phyloP scores from a whole-genome alignment of 331 rosid genomes.

The Spiraea crenata region DNA sequence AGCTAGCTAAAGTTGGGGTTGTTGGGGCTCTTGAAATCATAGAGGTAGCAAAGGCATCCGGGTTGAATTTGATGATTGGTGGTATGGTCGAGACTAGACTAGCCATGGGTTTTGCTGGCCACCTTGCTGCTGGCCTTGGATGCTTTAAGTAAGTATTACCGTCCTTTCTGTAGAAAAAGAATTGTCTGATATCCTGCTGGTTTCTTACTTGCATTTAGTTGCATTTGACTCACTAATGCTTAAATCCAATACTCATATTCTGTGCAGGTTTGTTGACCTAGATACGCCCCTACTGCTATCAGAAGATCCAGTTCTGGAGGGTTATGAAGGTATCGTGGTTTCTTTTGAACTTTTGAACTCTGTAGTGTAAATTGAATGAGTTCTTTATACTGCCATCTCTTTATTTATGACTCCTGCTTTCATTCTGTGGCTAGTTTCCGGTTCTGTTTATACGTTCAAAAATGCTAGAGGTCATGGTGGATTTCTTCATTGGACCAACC shows the following conservation, averaged over 20 bases:
- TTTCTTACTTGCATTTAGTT: background rate
- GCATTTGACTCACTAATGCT: background rate
- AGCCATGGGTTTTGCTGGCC: conserved; percentile 97
- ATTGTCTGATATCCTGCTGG: background rate
- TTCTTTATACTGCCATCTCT: background rate
- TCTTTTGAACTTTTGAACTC: background rate
- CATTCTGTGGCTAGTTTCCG: conserved; percentile 49
- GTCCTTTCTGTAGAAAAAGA: background rate
- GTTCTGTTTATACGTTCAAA: conserved; percentile 69
- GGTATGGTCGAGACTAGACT: conserved; percentile 98
- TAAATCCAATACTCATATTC: background rate
- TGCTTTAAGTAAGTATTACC: conserved; percentile 55
- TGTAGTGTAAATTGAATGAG: background rate
- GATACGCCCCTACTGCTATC: conserved; percentile 81
- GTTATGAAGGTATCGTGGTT: conserved; percentile 70
- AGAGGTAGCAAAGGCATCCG: conserved; percentile 61
- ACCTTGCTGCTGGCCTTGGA: conserved; percentile 97
- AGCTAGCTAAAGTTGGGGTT: conserved; percentile 92
- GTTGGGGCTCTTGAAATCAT: conserved; percentile 74
- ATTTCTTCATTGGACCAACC: conserved; percentile 88
- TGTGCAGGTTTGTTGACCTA: conserved; percentile 72
- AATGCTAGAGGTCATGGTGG: conserved; percentile 94
- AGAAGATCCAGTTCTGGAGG: conserved; percentile 90
- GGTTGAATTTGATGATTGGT: conserved; percentile 80
- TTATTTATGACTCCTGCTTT: background rate